These are phyloP conservation scores for Phytophthora melonis DNA, from an alignment of 352 stramenopile genomes.

Conservation along the genomic window DNA sequence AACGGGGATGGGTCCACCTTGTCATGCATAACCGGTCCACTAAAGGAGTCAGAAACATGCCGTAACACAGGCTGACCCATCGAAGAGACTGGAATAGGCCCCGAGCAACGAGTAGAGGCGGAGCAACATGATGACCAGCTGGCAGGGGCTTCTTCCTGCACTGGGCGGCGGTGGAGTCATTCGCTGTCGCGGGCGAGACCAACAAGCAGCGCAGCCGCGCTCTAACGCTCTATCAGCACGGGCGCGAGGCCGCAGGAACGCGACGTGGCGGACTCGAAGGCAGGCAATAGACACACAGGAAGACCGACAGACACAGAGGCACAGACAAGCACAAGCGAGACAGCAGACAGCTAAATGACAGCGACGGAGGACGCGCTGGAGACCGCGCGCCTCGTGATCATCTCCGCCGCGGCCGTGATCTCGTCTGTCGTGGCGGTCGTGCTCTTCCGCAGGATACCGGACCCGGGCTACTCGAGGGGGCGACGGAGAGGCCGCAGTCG, in stretches of 20 bases:
- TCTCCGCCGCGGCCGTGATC: constrained; percentile 46
- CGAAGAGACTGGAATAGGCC: constrained; percentile 18
- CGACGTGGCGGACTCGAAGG: neutral
- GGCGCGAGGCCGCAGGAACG: neutral
- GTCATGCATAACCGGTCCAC: neutral
- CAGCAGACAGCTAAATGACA: constrained; percentile 16
- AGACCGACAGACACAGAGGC: neutral
- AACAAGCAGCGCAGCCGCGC: neutral
- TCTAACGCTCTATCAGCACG: neutral
- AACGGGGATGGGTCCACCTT: neutral
- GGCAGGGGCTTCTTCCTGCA: constrained; percentile 30
- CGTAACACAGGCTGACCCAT: neutral
- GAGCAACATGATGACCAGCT: constrained; percentile 31
- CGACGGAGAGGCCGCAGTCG: constrained; percentile 18
- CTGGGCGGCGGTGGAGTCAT: constrained; percentile 18
- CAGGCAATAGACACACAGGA: neutral
- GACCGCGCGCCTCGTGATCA: constrained; percentile 50
- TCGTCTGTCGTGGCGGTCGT: constrained; percentile 49
- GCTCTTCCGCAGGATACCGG: constrained; percentile 45
- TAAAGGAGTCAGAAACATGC: constrained; percentile 13
- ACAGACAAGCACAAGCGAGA: neutral
- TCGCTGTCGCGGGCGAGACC: neutral
- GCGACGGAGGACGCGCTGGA: constrained; percentile 40
- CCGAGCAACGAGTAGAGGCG: constrained; percentile 31
- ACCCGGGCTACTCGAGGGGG: constrained; percentile 23